Evolutionary conservation across 495 filamentous ascomycete species (phyloP), one percentile per base, ranked within the genome.

Genomic region (Schizothecium vesticola): DNA sequence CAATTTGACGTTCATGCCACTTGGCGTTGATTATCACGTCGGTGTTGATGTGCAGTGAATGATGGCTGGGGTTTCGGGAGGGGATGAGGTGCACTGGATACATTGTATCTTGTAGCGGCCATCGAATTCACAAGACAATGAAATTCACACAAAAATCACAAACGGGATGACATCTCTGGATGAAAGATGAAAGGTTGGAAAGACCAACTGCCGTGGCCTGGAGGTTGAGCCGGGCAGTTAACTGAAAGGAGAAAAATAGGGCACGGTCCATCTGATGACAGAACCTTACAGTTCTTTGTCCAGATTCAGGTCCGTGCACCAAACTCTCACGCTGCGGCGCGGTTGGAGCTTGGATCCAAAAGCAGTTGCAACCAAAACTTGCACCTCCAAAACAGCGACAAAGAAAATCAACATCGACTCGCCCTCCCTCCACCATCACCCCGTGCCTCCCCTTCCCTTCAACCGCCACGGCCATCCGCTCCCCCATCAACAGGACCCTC

Each of bases 291-390:
- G 36, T 51, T 51, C 43, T 51, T 51, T 51, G 43, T 51, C 19
- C 43, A 51, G 16, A 2, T 8, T 2, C 7, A n/a, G 43, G 43
- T n/a, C 43, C 19, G 43, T 51, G 43, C 43, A n/a, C 43, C 31
- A 5, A n/a, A 7, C 16, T 51, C 36, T 36, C 36, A 3, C 31
- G 7, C 43, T n/a, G 58, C 58, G 10, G 26, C 58, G 58, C 26
- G 58, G 31, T 59, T 64, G 60, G 56, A 63, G 51, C 60, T 51
- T 51, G 43, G 25, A 66, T 60, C 71, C 71, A 29, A 73, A 73
- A 70, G 70, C 71, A 72, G 71, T 58, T 25, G 58, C 23, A 55
- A 23, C 28, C 29, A 59, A 57, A 59, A 59, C 57, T 59, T 59
- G 28, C 33, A 67, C 28, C 22, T 10, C 51, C 21, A 63, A 51